Conservation (phyloP, 2,329 filamentous ascomycete species). For the Aspergillus sp. region DNA sequence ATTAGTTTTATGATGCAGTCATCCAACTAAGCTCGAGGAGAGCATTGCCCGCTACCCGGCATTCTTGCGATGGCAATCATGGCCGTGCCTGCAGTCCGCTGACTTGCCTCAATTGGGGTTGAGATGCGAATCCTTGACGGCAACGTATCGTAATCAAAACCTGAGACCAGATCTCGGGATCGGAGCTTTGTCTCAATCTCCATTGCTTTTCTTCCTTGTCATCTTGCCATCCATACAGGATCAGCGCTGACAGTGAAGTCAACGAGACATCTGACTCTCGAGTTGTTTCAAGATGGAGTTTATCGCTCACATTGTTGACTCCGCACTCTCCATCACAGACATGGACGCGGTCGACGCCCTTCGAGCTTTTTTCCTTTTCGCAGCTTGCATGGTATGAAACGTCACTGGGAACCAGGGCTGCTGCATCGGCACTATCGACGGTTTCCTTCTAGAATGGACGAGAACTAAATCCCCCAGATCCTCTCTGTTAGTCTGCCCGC, state of each 20-base stretch:
- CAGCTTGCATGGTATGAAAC: slow-evolving; percentile 38
- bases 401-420: not conserved
- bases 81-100: not conserved
- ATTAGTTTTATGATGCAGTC: not conserved
- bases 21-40: not conserved
- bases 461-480: slow-evolving; percentile 35
- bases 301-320: slow-evolving; percentile 13
- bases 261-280: not conserved
- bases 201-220: not conserved
- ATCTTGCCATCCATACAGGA: not conserved
- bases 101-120: not conserved
- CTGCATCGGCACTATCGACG: slow-evolving; percentile 3
- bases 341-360: slow-evolving; percentile 36
- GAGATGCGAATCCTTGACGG: not conserved
- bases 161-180: not conserved
- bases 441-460: slow-evolving; percentile 18
- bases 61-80: not conserved
- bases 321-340: slow-evolving; percentile 15
- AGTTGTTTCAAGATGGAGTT: slow-evolving; percentile 12
- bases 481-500: slow-evolving; percentile 53
- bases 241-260: not conserved
- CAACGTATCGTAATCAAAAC: slow-evolving; percentile 4
- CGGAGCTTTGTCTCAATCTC: not conserved
- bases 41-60: not conserved
- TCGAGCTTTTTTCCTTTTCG: slow-evolving; percentile 38